phyloP scores from a whole-genome alignment of 208 protist genomes.

The Willaertia magna region DNA sequence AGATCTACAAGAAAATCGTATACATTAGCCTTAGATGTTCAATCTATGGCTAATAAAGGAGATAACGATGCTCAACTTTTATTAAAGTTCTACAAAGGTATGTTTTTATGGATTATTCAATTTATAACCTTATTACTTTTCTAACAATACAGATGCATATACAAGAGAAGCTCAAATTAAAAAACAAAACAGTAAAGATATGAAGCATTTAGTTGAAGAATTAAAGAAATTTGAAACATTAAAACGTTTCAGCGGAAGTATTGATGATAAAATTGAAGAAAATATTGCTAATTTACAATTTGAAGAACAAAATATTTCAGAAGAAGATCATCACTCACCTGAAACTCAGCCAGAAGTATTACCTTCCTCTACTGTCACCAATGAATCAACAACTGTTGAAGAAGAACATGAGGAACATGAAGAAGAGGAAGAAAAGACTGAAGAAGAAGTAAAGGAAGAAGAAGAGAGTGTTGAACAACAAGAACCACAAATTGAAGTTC shows the following conservation, averaged over 20 bases:
- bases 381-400: too few species aligned
- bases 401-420: not conserved
- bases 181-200: not conserved
- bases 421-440: too few species aligned
- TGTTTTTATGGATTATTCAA: not conserved
- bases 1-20: not conserved
- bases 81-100: not conserved
- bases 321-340: too few species aligned
- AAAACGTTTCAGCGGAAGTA: too few species aligned
- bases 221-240: not conserved
- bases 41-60: not conserved
- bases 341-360: too few species aligned
- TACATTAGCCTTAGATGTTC: not conserved
- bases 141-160: not conserved
- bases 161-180: not conserved
- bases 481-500: too few species aligned
- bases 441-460: too few species aligned
- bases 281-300: too few species aligned
- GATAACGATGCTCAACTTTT: not conserved
- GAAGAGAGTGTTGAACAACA: too few species aligned
- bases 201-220: not conserved
- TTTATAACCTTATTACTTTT: not conserved
- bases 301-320: too few species aligned
- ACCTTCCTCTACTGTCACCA: too few species aligned
- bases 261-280: too few species aligned